Evolutionary conservation across 2,329 filamentous ascomycete genomes (phyloP).

Genomic region (Fusarium pseudocircinatum): DNA sequence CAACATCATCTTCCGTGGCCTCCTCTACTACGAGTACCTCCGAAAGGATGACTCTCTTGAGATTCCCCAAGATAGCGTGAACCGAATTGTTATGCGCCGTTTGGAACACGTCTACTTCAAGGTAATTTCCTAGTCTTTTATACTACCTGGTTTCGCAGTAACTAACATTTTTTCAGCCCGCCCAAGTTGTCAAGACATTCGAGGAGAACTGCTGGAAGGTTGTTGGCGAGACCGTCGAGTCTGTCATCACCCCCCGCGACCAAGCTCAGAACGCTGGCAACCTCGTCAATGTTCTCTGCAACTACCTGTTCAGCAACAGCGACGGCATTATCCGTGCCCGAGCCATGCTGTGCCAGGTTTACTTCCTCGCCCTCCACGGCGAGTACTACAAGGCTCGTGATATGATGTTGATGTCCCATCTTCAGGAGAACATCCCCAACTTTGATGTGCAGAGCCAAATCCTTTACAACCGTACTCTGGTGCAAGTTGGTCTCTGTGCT

Average conservation of each 20-base stretch:
- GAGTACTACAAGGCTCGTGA: conserved; percentile 98
- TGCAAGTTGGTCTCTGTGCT: conserved; percentile 97
- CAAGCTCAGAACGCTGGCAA: conserved; percentile 73
- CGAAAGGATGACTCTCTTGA: conserved; percentile 76
- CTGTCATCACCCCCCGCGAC: conserved; percentile 79
- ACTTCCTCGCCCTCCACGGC: conserved; percentile 97
- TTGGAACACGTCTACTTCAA: conserved; percentile 99
- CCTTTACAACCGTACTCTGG: conserved; percentile 96
- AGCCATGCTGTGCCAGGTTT: conserved; percentile 98
- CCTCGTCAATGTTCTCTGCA: conserved; percentile 88
- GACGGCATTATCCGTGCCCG: conserved; percentile 96
- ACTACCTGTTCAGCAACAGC: conserved; percentile 92
- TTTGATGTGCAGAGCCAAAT: conserved; percentile 98
- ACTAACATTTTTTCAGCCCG: conserved; percentile 64
- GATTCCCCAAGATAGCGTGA: conserved; percentile 84
- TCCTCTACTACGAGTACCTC: conserved; percentile 88
- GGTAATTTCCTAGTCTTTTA: conserved; percentile 78
- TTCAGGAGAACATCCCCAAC: conserved; percentile 95
- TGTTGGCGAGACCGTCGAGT: conserved; percentile 76
- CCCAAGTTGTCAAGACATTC: conserved; percentile 90
- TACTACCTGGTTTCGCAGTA: conserved; percentile 50
- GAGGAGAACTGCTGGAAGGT: conserved; percentile 95
- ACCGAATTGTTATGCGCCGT: conserved; percentile 91
- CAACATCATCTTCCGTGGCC: conserved; percentile 87
- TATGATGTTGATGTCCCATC: conserved; percentile 99